Base-by-base conservation (phyloP, 805 yeast species). In the Lipomyces yamadae region DNA sequence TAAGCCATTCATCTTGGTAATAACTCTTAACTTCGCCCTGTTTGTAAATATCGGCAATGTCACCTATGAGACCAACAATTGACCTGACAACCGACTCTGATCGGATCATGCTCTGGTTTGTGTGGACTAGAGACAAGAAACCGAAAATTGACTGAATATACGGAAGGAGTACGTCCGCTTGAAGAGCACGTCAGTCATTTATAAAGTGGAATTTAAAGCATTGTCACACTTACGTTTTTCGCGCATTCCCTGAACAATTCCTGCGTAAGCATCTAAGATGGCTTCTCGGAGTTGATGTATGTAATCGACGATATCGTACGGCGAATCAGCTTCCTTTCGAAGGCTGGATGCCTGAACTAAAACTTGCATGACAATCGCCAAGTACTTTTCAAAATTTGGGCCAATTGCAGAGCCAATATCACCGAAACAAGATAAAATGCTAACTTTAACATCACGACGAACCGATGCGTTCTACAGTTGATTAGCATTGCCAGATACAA, bases 191-290 rank as follows among this genome's bases (percentile, higher is more conserved):
- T 42, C 37, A 18, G 39, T 30, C n/a, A 24, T 24, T 24, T 48
- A 48, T 6, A 33, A 6, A 24, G 24, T 24, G 1, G 24, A 24
- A 24, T 24, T 24, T 24, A 24, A 24, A 42, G 5, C 18, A 18
- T 8, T 15, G 7, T 13, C 8, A 15, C 24, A 34, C 58, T 18
- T 24, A 56, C 58, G 92, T 24, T 81, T 78, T 63, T 85, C 88
- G 67, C 86, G 87, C 74, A 91, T 78, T n/a, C 98, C 98, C 60
- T 96, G 92, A 65, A 94, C 92, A 60, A 95, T 88, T 69, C 99
- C 99, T 45, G 93, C 97, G 76, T 92, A 95, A 50, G 97, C 92
- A 78, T 95, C 98, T 72, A 95, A 82, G n/a, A 93, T 94, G 4
- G 98, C 83, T 78, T 92, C 97, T 72, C 88, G 87, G 58, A 95